Evolutionary conservation across 495 filamentous ascomycete genomes (phyloP), one percentile per base, ranked within the genome.

Genomic region (Jackrogersella multiformis): DNA sequence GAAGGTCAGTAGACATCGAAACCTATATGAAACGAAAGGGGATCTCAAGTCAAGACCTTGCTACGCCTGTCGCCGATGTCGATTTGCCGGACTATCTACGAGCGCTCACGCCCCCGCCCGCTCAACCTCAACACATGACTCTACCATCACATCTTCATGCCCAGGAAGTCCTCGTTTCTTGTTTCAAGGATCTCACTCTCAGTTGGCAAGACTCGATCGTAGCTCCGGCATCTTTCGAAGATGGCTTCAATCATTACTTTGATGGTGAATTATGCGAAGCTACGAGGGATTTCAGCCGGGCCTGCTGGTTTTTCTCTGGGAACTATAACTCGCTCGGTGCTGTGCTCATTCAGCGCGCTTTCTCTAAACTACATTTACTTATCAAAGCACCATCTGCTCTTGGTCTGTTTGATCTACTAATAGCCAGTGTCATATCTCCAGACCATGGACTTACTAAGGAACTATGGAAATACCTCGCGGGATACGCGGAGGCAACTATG

Each of bases 1-100:
- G 71, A 15, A 70, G 66, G 24, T 58, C 61, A 13, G 66, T 76
- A 6, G 71, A 76, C 39, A 68, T 76, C 35, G 69, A 70, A 41
- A 66, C 68, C 9, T 76, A 76, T 42, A 63, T 76, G 56, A 71
- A 55, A 56, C 67, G 73, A 15, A 76, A 76, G 16, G 73, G 73
- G 13, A 56, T 76, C 26, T 68, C 71, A 10, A 70, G 57, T 45
- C 49, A 61, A 10, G 73, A 76, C 23, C 66, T 76, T 38, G 68
- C 56, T 2, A 56, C 63, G 44, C 63, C 72, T 21, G 57, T 53
- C n/a, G 45, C 56, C 12, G 53, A 65, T 12, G 68, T 45, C 41
- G 59, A 72, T 32, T 56, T 73, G 8, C 72, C 72, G 5, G 59
- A 62, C 0, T 71, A 74, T 46, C 56, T 76, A n/a, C 71, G 73